phyloP scores from a whole-genome alignment of 2,329 filamentous ascomycete species.

The Aspergillus neoniger region DNA sequence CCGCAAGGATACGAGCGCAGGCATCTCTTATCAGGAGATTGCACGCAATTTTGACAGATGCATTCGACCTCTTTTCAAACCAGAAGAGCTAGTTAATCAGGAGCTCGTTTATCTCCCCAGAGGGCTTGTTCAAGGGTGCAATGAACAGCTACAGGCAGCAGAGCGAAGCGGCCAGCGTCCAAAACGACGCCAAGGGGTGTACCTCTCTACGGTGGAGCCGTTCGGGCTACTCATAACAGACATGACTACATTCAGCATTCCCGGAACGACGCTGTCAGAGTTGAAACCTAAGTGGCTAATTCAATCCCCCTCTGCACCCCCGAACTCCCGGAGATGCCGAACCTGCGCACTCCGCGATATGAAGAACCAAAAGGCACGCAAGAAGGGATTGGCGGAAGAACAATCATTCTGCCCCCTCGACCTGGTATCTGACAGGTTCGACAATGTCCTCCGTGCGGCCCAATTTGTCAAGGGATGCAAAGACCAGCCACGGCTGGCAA shows the following conservation, averaged over 20 bases:
- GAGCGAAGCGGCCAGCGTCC: constrained; percentile 49
- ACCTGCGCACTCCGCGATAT: constrained; percentile 67
- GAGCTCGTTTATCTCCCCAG: constrained; percentile 53
- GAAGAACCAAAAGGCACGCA: constrained; percentile 45
- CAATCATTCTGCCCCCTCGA: constrained; percentile 65
- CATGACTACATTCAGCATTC: constrained; percentile 58
- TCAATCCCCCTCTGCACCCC: constrained; percentile 72
- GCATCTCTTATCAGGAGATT: constrained; percentile 54
- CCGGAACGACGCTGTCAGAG: constrained; percentile 57
- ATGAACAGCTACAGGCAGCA: constrained; percentile 54
- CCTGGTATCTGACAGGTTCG: constrained; percentile 53
- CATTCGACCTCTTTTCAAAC: constrained; percentile 59
- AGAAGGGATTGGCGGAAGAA: constrained; percentile 30
- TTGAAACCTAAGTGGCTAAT: constrained; percentile 85
- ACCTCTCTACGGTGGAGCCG: constrained; percentile 56
- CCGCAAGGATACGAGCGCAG: constrained; percentile 58
- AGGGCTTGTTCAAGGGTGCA: constrained; percentile 52
- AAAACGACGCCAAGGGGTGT: constrained; percentile 53
- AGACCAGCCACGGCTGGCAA: constrained; percentile 40
- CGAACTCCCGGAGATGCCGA: constrained; percentile 65
- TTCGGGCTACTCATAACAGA: constrained; percentile 73
- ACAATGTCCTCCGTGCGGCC: constrained; percentile 50
- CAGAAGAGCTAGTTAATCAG: constrained; percentile 59
- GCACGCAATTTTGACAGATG: constrained; percentile 40
- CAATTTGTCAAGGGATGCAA: constrained; percentile 37